phyloP scores from a whole-genome alignment of 2,329 filamentous ascomycete species.

The Aspergillus felis region DNA sequence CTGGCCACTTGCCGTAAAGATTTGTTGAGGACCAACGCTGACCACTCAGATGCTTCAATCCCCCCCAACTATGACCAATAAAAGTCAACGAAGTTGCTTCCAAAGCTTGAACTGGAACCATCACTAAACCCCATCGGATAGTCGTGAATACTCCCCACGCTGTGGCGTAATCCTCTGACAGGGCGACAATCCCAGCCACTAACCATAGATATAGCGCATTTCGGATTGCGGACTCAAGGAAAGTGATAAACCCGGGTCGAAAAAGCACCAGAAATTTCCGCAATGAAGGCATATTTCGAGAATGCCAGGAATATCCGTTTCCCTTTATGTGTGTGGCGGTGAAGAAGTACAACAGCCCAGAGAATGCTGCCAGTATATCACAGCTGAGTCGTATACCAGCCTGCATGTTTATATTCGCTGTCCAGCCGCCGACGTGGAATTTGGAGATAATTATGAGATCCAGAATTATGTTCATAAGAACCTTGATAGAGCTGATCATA shows the following conservation, averaged over 20 bases:
- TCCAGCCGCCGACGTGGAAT: slow-evolving; percentile 55
- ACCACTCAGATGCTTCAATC: too few relatives aligned
- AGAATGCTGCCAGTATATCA: slow-evolving; percentile 52
- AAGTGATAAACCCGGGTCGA: slow-evolving; percentile 56
- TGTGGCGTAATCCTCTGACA: slow-evolving; percentile 64
- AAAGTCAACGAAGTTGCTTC: too few relatives aligned
- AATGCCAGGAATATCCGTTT: not conserved
- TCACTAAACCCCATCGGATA: too few relatives aligned
- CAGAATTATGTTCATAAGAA: slow-evolving; percentile 62
- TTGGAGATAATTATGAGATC: slow-evolving; percentile 64
- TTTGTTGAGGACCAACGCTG: too few relatives aligned
- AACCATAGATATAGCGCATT: slow-evolving; percentile 71
- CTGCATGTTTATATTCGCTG: slow-evolving; percentile 61
- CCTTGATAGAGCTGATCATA: slow-evolving; percentile 61
- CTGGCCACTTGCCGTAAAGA: too few relatives aligned
- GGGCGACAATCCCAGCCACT: slow-evolving; percentile 58
- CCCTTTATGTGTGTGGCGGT: slow-evolving; percentile 3
- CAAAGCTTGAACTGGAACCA: too few relatives aligned
- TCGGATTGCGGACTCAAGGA: slow-evolving; percentile 62
- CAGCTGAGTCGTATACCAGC: slow-evolving; percentile 61
- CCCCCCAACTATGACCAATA: too few relatives aligned
- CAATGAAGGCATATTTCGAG: not conserved
- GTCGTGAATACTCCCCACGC: too few relatives aligned
- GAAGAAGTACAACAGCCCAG: slow-evolving; percentile 60
- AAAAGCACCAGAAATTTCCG: slow-evolving; percentile 49